phyloP scores from a whole-genome alignment of 768 basidiomycete species.

The Pleurotus eryngii region DNA sequence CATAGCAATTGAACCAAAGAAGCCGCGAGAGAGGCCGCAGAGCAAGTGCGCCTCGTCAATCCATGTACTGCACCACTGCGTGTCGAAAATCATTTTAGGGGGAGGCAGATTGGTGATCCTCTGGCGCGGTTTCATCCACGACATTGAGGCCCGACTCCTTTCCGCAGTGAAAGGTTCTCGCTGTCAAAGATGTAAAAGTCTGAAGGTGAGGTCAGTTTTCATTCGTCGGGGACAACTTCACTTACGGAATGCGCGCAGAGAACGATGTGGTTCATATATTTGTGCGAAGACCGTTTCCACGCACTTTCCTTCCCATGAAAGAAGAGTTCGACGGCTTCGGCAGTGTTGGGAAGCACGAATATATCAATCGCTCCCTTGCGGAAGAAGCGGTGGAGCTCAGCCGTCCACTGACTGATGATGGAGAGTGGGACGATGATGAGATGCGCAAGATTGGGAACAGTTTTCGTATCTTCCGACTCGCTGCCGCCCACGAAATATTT shows the following conservation, averaged over 20 bases:
- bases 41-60: slow-evolving; percentile 16
- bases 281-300: background rate
- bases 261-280: background rate
- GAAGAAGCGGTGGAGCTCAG: slow-evolving; percentile 15
- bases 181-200: too few species aligned
- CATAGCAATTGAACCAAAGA: slow-evolving; percentile 2
- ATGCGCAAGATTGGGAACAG: slow-evolving; percentile 10
- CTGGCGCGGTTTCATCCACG: too few species aligned
- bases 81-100: background rate
- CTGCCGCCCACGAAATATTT: background rate
- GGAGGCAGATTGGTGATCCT: too few species aligned
- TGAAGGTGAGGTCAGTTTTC: too few species aligned
- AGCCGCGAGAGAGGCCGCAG: slow-evolving; percentile 6
- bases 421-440: slow-evolving; percentile 19
- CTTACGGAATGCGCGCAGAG: too few species aligned
- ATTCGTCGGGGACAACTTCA: too few species aligned
- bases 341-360: background rate
- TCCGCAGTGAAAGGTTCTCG: too few species aligned
- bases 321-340: background rate
- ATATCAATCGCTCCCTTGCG: slow-evolving; percentile 4
- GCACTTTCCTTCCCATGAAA: background rate
- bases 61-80: background rate
- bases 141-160: too few species aligned
- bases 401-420: slow-evolving; percentile 17
- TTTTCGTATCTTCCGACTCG: background rate